These are phyloP conservation scores for Scenedesmus sp. DNA, from an alignment of 163 green algal genomes.

Conservation along the genomic window DNA sequence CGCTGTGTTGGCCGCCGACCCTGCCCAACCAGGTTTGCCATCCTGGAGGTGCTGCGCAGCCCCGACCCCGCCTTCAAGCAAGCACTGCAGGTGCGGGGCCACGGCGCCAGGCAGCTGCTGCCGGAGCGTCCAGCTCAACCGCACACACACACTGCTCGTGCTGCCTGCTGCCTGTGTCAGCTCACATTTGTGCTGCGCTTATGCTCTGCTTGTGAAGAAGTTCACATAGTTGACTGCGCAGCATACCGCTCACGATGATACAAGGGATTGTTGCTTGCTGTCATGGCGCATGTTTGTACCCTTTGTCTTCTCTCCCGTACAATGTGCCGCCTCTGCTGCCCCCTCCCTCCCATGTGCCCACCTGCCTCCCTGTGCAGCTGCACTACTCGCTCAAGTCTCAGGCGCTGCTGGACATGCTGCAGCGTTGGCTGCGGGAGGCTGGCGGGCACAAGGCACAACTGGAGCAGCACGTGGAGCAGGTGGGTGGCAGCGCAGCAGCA, in stretches of 20 bases:
- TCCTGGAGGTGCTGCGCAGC: conserved; percentile 74
- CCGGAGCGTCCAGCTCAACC: background rate
- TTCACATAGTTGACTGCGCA: no score
- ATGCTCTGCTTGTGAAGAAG: background rate
- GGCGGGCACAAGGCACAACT: background rate
- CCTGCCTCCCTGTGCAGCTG: background rate
- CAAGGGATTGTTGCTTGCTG: no score
- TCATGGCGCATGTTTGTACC: no score
- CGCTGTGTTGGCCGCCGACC: background rate
- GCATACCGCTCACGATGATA: no score
- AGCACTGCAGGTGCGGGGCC: conserved; percentile 55
- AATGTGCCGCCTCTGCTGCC: background rate
- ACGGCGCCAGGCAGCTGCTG: background rate
- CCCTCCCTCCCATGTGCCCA: background rate
- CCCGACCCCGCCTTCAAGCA: conserved; percentile 67
- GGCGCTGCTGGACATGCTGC: conserved; percentile 12
- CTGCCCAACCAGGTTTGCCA: conserved; percentile 46
- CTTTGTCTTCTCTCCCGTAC: background rate
- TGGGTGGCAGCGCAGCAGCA: background rate
- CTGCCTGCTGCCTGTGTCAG: background rate
- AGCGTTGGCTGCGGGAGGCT: conserved; percentile 53
- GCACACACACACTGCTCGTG: background rate
- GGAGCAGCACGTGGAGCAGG: background rate
- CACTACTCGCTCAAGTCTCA: conserved; percentile 70
- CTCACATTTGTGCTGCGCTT: background rate